Conservation (phyloP, 2,329 filamentous ascomycete genomes). For the Chaetomiaceae sp. region DNA sequence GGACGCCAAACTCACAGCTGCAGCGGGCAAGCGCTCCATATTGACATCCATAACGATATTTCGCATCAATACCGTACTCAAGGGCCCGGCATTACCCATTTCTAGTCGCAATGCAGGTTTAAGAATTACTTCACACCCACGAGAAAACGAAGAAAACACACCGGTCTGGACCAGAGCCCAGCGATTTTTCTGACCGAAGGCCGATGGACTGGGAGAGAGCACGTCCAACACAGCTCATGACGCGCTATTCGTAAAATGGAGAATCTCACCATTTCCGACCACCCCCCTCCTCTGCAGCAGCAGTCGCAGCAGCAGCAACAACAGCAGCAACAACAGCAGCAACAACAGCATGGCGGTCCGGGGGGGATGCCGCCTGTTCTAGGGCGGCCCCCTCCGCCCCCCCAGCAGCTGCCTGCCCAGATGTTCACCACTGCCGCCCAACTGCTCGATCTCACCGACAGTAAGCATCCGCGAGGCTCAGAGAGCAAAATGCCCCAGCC, state of each 20-base stretch:
- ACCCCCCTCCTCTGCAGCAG: slow-evolving; percentile 20
- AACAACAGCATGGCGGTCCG: slow-evolving; percentile 17
- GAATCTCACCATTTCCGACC: slow-evolving; percentile 31
- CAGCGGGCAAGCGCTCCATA: not conserved
- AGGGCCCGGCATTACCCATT: too few relatives aligned
- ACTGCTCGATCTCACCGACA: slow-evolving; percentile 92
- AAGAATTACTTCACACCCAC: not conserved
- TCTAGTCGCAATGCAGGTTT: slow-evolving; percentile 3
- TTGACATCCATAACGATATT: not conserved
- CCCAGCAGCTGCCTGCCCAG: slow-evolving; percentile 73
- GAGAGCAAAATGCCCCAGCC: not conserved
- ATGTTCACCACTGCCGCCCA: slow-evolving; percentile 99
- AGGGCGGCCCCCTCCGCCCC: slow-evolving; percentile 35
- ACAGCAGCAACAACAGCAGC: too few relatives aligned
- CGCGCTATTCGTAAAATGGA: slow-evolving; percentile 25
- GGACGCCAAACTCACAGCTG: not conserved
- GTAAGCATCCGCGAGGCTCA: slow-evolving; percentile 49
- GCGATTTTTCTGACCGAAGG: slow-evolving; percentile 1
- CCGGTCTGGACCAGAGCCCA: not conserved
- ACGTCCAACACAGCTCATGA: slow-evolving; percentile 15
- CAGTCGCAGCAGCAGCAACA: too few relatives aligned
- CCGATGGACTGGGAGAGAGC: slow-evolving; percentile 13
- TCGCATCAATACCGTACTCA: too few relatives aligned
- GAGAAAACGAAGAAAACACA: not conserved
- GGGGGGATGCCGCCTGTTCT: slow-evolving; percentile 23